A percentile compares a stretch with the other conserved stretches of the same genome.
These are phyloP conservation scores for Arthrobotrys pseudoclavata DNA, from an alignment of 2,329 filamentous ascomycete species.

Conservation along the genomic window DNA sequence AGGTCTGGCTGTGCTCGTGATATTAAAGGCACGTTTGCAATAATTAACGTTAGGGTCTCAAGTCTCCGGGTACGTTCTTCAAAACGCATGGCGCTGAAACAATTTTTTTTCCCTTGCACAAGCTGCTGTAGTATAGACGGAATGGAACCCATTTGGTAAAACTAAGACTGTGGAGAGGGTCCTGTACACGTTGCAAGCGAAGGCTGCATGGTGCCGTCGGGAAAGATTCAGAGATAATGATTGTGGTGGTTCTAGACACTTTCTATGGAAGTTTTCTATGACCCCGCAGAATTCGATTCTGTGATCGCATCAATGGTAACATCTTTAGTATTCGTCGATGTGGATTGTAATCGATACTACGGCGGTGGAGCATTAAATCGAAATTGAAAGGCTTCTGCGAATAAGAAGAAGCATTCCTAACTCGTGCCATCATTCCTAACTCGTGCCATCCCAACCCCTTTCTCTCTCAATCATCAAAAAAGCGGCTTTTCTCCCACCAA, in stretches of 20 bases:
- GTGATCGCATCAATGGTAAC: not conserved
- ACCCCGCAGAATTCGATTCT: not conserved
- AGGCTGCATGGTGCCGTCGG: slow-evolving; percentile 47
- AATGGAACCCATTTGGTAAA: slow-evolving; percentile 33
- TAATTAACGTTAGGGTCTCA: slow-evolving; percentile 41
- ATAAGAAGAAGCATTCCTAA: slow-evolving; percentile 30
- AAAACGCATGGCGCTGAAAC: slow-evolving; percentile 47
- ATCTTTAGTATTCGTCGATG: not conserved
- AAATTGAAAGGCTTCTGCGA: slow-evolving; percentile 19
- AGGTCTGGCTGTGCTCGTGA: slow-evolving; percentile 25
- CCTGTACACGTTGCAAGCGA: slow-evolving; percentile 40
- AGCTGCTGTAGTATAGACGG: slow-evolving; percentile 9
- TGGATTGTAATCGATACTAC: slow-evolving; percentile 40
- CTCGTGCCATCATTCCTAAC: slow-evolving; percentile 44
- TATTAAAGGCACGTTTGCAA: slow-evolving; percentile 14
- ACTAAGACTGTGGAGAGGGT: slow-evolving; percentile 15
- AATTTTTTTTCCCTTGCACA: slow-evolving; percentile 10
- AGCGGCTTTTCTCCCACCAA: slow-evolving; percentile 40
- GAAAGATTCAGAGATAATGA: slow-evolving; percentile 41
- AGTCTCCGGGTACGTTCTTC: slow-evolving; percentile 18
- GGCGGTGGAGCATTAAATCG: slow-evolving; percentile 18
- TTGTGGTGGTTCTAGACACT: slow-evolving; percentile 15
- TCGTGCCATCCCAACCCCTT: slow-evolving; percentile 41
- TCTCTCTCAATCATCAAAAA: slow-evolving; percentile 6
- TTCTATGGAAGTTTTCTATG: not conserved